Conservation (phyloP, 306 rosid genomes). For the Biancaea sappan region DNA sequence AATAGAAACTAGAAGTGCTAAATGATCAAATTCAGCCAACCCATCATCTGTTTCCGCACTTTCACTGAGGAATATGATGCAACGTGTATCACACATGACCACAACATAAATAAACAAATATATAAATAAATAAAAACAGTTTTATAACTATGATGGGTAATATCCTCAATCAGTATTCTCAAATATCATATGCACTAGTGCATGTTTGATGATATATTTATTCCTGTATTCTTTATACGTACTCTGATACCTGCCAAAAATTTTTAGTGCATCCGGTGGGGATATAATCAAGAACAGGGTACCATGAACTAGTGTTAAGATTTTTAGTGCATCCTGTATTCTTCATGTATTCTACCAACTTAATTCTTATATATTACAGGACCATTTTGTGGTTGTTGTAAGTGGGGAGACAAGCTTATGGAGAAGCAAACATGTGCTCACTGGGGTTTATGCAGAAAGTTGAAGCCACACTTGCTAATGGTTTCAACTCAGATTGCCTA, state of each 20-base stretch:
- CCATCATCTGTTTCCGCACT: background rate
- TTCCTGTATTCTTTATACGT: background rate
- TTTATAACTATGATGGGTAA: too few relatives aligned
- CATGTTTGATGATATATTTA: background rate
- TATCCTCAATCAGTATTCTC: too few relatives aligned
- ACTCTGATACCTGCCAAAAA: constrained; percentile 10
- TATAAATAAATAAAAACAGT: too few relatives aligned
- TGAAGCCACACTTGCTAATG: constrained; percentile 79
- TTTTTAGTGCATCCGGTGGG: background rate
- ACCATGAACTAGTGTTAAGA: background rate
- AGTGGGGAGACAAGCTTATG: constrained; percentile 25
- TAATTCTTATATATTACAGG: constrained; percentile 29
- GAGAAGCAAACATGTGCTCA: constrained; percentile 7
- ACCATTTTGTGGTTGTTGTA: constrained; percentile 33
- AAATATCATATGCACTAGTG: too few relatives aligned
- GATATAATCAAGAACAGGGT: constrained; percentile 40
- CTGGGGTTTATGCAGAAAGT: constrained; percentile 39
- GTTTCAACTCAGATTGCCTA: constrained; percentile 53
- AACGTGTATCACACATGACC: background rate
- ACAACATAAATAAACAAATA: background rate
- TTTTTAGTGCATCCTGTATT: too few relatives aligned
- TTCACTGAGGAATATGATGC: background rate
- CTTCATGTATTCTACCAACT: constrained; percentile 22
- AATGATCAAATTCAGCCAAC: background rate
- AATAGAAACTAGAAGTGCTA: background rate